phyloP scores from a whole-genome alignment of 2,329 filamentous ascomycete genomes.

The Neopestalotiopsis rosae region DNA sequence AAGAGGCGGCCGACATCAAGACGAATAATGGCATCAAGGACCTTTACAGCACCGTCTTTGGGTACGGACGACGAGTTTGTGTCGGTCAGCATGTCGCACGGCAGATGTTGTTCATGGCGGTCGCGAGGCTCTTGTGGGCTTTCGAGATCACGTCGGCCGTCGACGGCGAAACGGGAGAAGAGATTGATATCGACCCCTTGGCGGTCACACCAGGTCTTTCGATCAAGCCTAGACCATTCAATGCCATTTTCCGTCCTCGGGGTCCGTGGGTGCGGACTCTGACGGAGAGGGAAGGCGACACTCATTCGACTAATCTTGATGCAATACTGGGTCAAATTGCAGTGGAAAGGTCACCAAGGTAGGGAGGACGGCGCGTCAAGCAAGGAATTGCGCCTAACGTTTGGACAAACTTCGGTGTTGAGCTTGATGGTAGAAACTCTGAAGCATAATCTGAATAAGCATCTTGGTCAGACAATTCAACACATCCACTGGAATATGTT shows the following conservation, averaged over 20 bases:
- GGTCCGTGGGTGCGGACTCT: conserved; percentile 35
- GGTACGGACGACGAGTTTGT: conserved; percentile 52
- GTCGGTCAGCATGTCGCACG: conserved; percentile 52
- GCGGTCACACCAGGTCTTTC: conserved; percentile 34
- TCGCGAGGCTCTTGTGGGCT: conserved; percentile 48
- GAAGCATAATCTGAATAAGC: too few relatives aligned
- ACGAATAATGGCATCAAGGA: conserved; percentile 28
- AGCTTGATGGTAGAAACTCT: neutral
- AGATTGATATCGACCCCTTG: conserved; percentile 28
- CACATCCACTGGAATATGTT: too few relatives aligned
- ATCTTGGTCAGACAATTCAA: too few relatives aligned
- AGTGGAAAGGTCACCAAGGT: neutral
- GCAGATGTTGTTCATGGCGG: conserved; percentile 46
- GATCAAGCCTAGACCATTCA: conserved; percentile 34
- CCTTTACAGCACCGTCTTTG: conserved; percentile 46
- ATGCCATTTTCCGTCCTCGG: conserved; percentile 32
- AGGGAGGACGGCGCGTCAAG: neutral
- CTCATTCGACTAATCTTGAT: conserved; percentile 11
- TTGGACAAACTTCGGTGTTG: neutral
- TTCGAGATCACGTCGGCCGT: conserved; percentile 44
- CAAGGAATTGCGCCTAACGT: neutral
- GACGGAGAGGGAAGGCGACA: conserved; percentile 26
- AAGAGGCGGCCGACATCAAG: neutral
- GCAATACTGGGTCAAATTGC: conserved; percentile 14
- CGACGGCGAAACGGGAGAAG: conserved; percentile 23